phyloP scores from a whole-genome alignment of 345 rosid species.

The Arabidopsis suecica region DNA sequence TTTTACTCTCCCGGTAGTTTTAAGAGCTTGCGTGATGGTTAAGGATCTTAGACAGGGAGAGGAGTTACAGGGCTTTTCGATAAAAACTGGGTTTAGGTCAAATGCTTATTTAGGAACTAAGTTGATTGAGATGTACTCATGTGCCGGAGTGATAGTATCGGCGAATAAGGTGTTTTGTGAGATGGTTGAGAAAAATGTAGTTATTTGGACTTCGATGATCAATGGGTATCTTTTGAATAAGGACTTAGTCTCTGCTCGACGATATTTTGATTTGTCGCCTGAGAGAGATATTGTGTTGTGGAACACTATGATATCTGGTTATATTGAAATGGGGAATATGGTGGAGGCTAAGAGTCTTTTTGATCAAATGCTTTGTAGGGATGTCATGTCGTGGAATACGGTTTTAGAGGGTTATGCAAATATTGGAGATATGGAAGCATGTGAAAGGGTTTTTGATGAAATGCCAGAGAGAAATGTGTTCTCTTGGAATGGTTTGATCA shows the following conservation, averaged over 20 bases:
- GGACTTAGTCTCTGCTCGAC: slow-evolving; percentile 61
- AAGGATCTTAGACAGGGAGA: slow-evolving; percentile 63
- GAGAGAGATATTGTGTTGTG: slow-evolving; percentile 76
- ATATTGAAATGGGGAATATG: slow-evolving; percentile 65
- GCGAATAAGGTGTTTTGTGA: slow-evolving; percentile 73
- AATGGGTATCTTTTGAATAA: slow-evolving; percentile 59
- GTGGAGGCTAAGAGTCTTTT: slow-evolving; percentile 66
- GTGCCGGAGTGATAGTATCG: slow-evolving; percentile 45
- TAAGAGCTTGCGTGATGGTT: slow-evolving; percentile 64
- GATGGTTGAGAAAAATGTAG: slow-evolving; percentile 71
- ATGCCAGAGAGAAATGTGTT: slow-evolving; percentile 74
- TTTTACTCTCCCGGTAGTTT: slow-evolving; percentile 70
- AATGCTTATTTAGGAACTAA: slow-evolving; percentile 60
- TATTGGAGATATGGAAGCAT: slow-evolving; percentile 58
- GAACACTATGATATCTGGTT: slow-evolving; percentile 81
- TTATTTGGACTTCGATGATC: slow-evolving; percentile 77
- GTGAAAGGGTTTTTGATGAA: slow-evolving; percentile 64
- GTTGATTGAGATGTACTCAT: slow-evolving; percentile 77
- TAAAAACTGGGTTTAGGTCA: slow-evolving; percentile 64
- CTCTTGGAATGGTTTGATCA: slow-evolving; percentile 81
- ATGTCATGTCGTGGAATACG: slow-evolving; percentile 90
- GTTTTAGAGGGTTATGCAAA: slow-evolving; percentile 69
- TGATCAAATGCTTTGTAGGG: slow-evolving; percentile 64
- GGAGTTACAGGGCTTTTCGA: slow-evolving; percentile 64
- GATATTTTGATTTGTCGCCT: slow-evolving; percentile 72